Evolutionary conservation across 179 eudicot species (phyloP), one percentile per base, ranked within the genome.

Genomic region (Silene noctiflora): DNA sequence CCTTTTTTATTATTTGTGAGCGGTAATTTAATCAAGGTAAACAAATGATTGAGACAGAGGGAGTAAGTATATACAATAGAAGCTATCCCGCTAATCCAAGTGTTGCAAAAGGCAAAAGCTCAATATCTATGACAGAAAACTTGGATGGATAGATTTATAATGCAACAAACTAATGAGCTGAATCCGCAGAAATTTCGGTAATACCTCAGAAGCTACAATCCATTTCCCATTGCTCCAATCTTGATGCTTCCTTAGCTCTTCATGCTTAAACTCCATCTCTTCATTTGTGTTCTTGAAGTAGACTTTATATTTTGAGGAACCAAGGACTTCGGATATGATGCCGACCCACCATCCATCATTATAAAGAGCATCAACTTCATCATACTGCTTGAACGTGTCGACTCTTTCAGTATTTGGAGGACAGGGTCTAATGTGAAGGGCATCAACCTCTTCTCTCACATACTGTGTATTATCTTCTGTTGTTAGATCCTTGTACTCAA

Each of bases 341-440:
- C 99, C 99, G 8, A 88, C 90, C 99, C 99, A 95, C 99, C 99
- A 95, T 33, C 90, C 92, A 71, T 93, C 98, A 62, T 91, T 88
- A 76, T 88, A 85, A 61, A 81, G 78, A 73, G 97, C 98, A 81
- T 95, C 99, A 78, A 95, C 96, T 82, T 91, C 89, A 25, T 95
- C 88, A 82, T 70, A 74, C 77, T 86, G 58, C 71, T 83, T 86
- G 80, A 86, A 91, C 55, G 69, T 55, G 65, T 80, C 88, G 33
- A 82, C 73, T 51, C 1, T 14, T 63, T 13, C 74, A 29, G 77
- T 72, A 11, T 80, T 80, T n/a, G 98, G 98, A 51, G 99, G 98
- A 72, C 46, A 63, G 46, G 98, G 99, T 80, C 98, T 85, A 24
- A 95, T 87, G 79, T 91, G 88, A 51, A 64, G 31, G 59, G 75